phyloP scores from a whole-genome alignment of 148 eudicot genomes.

The Heliosperma pusillum region DNA sequence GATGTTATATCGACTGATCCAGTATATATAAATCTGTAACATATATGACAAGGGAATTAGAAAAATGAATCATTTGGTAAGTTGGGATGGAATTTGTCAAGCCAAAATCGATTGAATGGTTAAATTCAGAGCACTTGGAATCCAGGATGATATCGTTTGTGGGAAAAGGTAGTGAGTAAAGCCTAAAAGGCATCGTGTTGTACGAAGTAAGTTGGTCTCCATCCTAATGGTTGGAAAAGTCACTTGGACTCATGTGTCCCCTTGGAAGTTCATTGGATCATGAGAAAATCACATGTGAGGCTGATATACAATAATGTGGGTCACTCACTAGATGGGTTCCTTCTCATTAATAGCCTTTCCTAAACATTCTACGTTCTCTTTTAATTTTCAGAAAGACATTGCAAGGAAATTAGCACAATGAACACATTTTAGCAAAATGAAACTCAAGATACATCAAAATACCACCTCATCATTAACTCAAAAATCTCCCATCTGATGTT shows the following conservation, averaged over 20 bases:
- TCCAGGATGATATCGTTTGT: neutral
- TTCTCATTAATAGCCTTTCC: too few species aligned
- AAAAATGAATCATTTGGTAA: neutral
- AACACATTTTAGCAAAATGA: neutral
- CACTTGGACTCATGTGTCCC: too few species aligned
- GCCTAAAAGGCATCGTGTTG: neutral
- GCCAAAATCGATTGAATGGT: neutral
- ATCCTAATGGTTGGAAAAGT: too few species aligned
- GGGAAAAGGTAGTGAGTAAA: neutral
- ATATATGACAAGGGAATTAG: slow-evolving; percentile 16
- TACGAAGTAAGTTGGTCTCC: neutral
- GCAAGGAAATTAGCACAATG: neutral
- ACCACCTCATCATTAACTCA: slow-evolving; percentile 92
- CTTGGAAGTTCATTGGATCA: too few species aligned
- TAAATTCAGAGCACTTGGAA: neutral
- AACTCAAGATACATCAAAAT: neutral
- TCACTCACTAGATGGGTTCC: too few species aligned
- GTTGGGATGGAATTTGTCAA: neutral
- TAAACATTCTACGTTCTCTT: too few species aligned
- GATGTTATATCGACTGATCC: slow-evolving; percentile 65
- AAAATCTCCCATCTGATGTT: slow-evolving; percentile 87
- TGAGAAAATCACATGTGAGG: too few species aligned
- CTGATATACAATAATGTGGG: too few species aligned
- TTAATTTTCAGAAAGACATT: too few species aligned
- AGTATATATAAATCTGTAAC: slow-evolving; percentile 74